phyloP scores from a whole-genome alignment of 1,284 basidiomycete genomes.

The Puccinia hordei region DNA sequence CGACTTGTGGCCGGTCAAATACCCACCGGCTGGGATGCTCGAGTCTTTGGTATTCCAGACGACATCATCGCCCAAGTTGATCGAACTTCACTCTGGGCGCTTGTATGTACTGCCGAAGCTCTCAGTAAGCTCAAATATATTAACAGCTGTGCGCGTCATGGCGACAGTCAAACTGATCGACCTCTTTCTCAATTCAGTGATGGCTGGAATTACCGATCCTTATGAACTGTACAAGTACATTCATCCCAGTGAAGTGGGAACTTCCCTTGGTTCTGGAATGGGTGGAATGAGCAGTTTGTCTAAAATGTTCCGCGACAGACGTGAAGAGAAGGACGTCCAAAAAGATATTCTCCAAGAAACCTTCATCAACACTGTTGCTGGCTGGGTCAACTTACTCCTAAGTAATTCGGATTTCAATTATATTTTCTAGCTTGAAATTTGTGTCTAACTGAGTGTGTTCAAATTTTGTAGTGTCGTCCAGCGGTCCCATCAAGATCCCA shows the following conservation, averaged over 20 bases:
- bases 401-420: constrained; percentile 50
- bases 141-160: not conserved
- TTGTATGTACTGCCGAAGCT: constrained; percentile 90
- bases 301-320: constrained; percentile 97
- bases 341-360: constrained; percentile 98
- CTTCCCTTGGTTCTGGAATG: constrained; percentile 50
- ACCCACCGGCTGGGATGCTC: constrained; percentile 94
- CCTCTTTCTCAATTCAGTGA: constrained; percentile 64
- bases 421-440: not conserved
- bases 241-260: constrained; percentile 84
- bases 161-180: not conserved
- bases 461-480: constrained; percentile 70
- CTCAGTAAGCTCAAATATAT: constrained; percentile 63
- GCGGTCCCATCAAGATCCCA: constrained; percentile 96
- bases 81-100: constrained; percentile 92
- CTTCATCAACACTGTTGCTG: constrained; percentile 96
- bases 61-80: constrained; percentile 95
- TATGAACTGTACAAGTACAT: constrained; percentile 76
- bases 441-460: constrained; percentile 57
- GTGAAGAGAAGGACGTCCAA: constrained; percentile 94
- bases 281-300: constrained; percentile 55
- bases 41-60: constrained; percentile 94
- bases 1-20: constrained; percentile 93
- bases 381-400: constrained; percentile 93
- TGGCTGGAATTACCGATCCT: constrained; percentile 95